Conservation (phyloP, 768 basidiomycete genomes). For the Crassisporium funariophilum region DNA sequence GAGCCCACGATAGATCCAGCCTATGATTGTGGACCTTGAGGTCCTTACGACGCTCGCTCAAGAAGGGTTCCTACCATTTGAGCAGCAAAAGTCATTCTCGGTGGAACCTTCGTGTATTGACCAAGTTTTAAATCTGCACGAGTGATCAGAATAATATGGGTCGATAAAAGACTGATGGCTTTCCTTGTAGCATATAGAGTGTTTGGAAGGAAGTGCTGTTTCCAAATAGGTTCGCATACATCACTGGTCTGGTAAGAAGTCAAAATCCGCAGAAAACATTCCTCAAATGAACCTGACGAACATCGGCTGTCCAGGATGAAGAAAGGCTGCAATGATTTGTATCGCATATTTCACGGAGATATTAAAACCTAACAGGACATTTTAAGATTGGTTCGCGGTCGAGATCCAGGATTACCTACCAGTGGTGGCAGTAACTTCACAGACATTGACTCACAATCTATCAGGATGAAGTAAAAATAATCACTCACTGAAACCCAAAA, state of each 20-base stretch:
- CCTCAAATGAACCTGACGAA: slow-evolving; percentile 18
- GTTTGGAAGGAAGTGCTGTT: slow-evolving; percentile 56
- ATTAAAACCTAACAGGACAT: slow-evolving; percentile 31
- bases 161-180: background rate
- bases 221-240: slow-evolving; percentile 60
- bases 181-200: slow-evolving; percentile 51
- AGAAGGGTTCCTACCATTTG: slow-evolving; percentile 40
- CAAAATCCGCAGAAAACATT: background rate
- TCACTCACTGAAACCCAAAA: slow-evolving; percentile 44
- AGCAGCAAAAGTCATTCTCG: slow-evolving; percentile 60
- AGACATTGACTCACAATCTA: background rate
- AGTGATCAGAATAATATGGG: slow-evolving; percentile 18
- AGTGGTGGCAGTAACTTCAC: slow-evolving; percentile 20
- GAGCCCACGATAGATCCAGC: slow-evolving; percentile 52
- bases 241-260: slow-evolving; percentile 39
- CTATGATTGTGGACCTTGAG: too few relatives aligned
- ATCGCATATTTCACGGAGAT: slow-evolving; percentile 53
- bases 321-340: slow-evolving; percentile 52
- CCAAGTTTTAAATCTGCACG: slow-evolving; percentile 67
- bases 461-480: slow-evolving; percentile 2
- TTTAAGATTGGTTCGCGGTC: background rate
- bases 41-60: background rate
- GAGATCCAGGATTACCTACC: background rate
- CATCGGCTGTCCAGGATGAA: slow-evolving; percentile 52
- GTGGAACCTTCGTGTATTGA: slow-evolving; percentile 67